Evolutionary conservation across 768 basidiomycete genomes (phyloP), one percentile per base, ranked within the genome.

Genomic region (Chalciporus piperatus): DNA sequence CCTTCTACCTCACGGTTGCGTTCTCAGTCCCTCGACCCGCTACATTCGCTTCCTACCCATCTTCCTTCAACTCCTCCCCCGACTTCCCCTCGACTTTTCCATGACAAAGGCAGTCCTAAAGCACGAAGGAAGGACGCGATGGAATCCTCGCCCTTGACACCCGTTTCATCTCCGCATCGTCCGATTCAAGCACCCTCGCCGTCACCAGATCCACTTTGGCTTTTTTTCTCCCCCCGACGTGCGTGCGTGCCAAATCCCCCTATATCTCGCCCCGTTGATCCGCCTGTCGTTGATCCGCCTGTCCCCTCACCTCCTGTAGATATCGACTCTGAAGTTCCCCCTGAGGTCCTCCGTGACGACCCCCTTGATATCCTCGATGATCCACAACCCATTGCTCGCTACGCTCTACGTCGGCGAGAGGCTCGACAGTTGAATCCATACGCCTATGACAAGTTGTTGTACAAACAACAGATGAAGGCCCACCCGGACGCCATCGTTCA

Each of bases 401-500:
- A 87, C 62, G 68, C 79, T 1, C 69, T 89, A 33, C 82, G 87
- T 32, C 59, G 62, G 41, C 79, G 88, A 19, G 70, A 76, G 28
- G 65, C 75, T 33, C 71, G 76, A 17, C 88, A 90, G 60, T 53
- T 82, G 14, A 75, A 79, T 12, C 88, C 88, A 1, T 90, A 84
- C 58, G 74, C 72, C 11, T 75, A 76, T 30, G 87, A 89, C 51
- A 70, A 77, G 46, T 38, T 70, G 11, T 37, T 67, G 33, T 89
- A 89, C 62, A 76, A 79, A 49, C 64, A 66, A 13, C 73, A 76
- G 45, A 66, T 89, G 55, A 73, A 72, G 27, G 57, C 62, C 1
- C 78, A 76, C 54, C 87, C 86, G 3, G 89, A 89, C 19, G 88
- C 88, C 1, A 80, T 89, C 39, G 74, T 90, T n/a, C 63, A 55